Base-by-base conservation (phyloP, 2,329 filamentous ascomycete species). In the Rhytidhysteron rufulum region DNA sequence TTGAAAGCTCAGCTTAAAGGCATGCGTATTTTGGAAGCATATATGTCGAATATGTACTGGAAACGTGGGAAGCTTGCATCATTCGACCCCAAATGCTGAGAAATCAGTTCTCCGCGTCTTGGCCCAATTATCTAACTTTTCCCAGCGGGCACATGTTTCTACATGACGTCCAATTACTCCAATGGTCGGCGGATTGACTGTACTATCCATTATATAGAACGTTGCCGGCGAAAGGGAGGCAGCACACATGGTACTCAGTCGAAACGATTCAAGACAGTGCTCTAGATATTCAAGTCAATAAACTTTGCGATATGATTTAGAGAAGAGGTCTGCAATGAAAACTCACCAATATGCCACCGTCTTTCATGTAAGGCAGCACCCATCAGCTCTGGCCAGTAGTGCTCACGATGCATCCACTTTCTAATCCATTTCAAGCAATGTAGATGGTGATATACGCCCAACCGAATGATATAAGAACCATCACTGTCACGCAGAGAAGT, bases 381-480 rank as follows among this genome's bases (percentile, higher is more conserved):
- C 17, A 17, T 33, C 31, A 33, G n/a, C 4, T 33, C n/a, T n/a
- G 31, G 31, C 5, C 18, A 33, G 31, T 33, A 33, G 18, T 33
- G 31, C 11, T 33, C 31, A 4, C n/a, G 31, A 19, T 33, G 18
- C 5, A 33, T 6, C n/a, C 18, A 19, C 31, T 19, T 15, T 33
- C 31, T 13, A 33, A 33, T 33, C n/a, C 31, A 19, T 17, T 33
- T 33, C 24, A 33, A 16, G 9, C 31, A 33, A 19, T 33, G 31
- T 3, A 33, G 31, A 16, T 33, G n/a, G 9, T 33, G 31, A 33
- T 33, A 33, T 18, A 33, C 31, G 4, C n/a, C 31, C 17, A 19
- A 11, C 11, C 18, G n/a, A 33, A 19, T 19, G 31, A 33, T 33
- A 18, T 3, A 33, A 18, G 31, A 33, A 17, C 31, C 31, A 33